Percentiles rank a stretch among this genome's conserved stretches.
phyloP scores from a whole-genome alignment of 176 grass and related monocot species.

The Carex cristatella region DNA sequence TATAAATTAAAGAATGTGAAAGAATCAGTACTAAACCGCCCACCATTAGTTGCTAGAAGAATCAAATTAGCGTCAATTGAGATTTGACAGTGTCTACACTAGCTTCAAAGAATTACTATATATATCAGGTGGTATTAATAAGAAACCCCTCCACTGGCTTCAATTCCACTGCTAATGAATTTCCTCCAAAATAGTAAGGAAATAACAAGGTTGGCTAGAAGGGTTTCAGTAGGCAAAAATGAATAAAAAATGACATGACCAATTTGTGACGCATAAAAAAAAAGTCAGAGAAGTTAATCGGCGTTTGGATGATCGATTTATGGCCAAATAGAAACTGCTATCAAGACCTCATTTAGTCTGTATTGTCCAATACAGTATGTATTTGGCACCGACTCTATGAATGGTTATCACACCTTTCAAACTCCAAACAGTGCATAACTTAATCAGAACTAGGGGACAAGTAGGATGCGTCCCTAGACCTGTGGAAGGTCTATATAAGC shows the following conservation, averaged over 20 bases:
- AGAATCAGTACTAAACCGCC: neutral
- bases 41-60: neutral
- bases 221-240: slow-evolving; percentile 13
- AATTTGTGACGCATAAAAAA: neutral
- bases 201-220: slow-evolving; percentile 4
- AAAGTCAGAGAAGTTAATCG: slow-evolving; percentile 5
- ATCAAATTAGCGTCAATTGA: neutral
- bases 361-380: too few relatives aligned
- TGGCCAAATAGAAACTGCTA: too few relatives aligned
- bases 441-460: too few relatives aligned
- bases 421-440: too few relatives aligned
- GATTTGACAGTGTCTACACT: neutral
- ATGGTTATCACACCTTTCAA: too few relatives aligned
- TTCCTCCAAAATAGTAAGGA: slow-evolving; percentile 8
- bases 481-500: too few relatives aligned
- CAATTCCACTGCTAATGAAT: neutral
- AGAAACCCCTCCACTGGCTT: neutral
- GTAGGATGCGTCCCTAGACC: too few relatives aligned
- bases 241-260: slow-evolving; percentile 5
- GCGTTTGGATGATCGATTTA: neutral
- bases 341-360: too few relatives aligned
- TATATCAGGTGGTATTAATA: slow-evolving; percentile 3
- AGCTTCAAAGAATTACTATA: slow-evolving; percentile 17
- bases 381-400: too few relatives aligned
- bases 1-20: slow-evolving; percentile 17